These are phyloP conservation scores for Pinus tabuliformis DNA, from an alignment of 75 land plant genomes.

Conservation along the genomic window DNA sequence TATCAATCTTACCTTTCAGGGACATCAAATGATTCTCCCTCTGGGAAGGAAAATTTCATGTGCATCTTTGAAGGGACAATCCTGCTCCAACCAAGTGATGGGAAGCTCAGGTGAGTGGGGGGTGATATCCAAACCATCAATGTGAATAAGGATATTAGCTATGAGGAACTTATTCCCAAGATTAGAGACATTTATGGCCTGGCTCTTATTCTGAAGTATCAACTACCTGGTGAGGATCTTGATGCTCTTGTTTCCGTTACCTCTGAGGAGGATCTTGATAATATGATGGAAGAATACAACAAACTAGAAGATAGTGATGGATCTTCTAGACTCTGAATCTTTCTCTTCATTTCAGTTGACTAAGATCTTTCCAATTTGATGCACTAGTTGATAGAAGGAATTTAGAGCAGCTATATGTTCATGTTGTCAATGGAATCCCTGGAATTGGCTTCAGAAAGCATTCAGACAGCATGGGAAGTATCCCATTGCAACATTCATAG, in stretches of 20 bases:
- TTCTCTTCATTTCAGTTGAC: conserved; percentile 55
- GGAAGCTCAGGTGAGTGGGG: conserved; percentile 88
- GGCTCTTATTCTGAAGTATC: conserved; percentile 73
- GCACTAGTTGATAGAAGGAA: conserved; percentile 25
- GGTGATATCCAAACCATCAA: conserved; percentile 69
- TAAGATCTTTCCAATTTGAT: conserved; percentile 40
- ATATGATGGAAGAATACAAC: conserved; percentile 92
- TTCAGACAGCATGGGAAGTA: conserved; percentile 26
- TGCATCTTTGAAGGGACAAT: conserved; percentile 84
- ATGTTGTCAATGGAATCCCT: conserved; percentile 77
- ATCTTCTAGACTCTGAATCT: conserved; percentile 63
- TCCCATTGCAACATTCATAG: conserved; percentile 35
- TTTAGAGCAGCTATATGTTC: conserved; percentile 70
- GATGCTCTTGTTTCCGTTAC: conserved; percentile 94
- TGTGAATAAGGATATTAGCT: conserved; percentile 50
- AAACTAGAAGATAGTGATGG: conserved; percentile 50
- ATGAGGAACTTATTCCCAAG: conserved; percentile 59
- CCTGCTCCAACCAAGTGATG: conserved; percentile 80
- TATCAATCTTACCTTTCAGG: conserved; percentile 20
- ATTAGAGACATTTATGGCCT: conserved; percentile 54
- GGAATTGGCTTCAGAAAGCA: conserved; percentile 32
- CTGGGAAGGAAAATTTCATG: conserved; percentile 54
- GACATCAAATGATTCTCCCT: conserved; percentile 30
- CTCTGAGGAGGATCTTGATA: conserved; percentile 85
- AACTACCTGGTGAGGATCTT: conserved; percentile 93